A percentile compares a stretch with the other conserved stretches of the same genome.
phyloP scores from a whole-genome alignment of 768 basidiomycete species.

The Daedaleopsis sinensis region DNA sequence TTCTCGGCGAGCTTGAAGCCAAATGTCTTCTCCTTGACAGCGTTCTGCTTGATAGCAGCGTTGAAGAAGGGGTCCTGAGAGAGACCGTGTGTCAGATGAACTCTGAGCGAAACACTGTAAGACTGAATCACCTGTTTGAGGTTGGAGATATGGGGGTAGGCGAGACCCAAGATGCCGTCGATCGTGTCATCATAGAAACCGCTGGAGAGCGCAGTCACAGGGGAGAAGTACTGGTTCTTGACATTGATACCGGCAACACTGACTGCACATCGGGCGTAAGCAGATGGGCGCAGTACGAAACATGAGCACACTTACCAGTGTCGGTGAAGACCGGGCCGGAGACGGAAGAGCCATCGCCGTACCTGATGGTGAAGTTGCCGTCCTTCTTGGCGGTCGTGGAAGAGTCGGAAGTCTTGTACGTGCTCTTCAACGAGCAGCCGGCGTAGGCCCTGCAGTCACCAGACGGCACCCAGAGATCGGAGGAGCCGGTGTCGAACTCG shows the following conservation, averaged over 20 bases:
- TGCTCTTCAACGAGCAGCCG: constrained; percentile 21
- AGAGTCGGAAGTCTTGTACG: constrained; percentile 23
- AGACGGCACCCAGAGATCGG: constrained; percentile 33
- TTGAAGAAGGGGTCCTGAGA: constrained; percentile 38
- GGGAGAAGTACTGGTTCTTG: constrained; percentile 24
- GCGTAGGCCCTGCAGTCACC: constrained; percentile 23
- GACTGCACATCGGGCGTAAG: too few species aligned
- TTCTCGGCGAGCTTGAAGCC: constrained; percentile 47
- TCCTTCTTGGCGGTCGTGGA: constrained; percentile 30
- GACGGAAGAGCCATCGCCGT: constrained; percentile 42
- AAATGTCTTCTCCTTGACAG: constrained; percentile 42
- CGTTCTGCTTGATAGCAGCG: constrained; percentile 42
- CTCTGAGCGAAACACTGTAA: too few species aligned
- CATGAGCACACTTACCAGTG: too few species aligned
- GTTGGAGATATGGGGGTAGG: constrained; percentile 29
- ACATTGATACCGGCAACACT: constrained; percentile 22
- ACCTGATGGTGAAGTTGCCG: constrained; percentile 36
- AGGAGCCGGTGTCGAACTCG: constrained; percentile 45
- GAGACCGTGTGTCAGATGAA: too few species aligned
- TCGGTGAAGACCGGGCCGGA: constrained; percentile 40
- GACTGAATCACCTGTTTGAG: too few species aligned
- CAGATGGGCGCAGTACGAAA: too few species aligned
- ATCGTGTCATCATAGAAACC: constrained; percentile 15
- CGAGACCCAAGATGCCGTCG: constrained; percentile 25
- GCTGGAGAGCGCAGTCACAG: constrained; percentile 24